Conservation (phyloP, 73 alveolate species). For the Durusdinium trenchii region DNA sequence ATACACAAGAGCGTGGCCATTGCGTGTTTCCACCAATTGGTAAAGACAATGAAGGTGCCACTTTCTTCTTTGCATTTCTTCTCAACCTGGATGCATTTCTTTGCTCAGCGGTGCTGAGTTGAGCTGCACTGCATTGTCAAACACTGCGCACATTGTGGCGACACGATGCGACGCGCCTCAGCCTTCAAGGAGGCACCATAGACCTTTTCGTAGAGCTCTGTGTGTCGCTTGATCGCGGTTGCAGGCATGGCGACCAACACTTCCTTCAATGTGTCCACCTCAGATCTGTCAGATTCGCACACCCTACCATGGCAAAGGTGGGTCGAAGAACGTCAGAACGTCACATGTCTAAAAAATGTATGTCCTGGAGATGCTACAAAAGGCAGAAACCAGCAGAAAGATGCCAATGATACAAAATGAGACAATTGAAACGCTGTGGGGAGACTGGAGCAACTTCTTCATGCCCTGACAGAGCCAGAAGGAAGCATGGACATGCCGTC, state of each 20-base stretch:
- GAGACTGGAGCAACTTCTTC: no score
- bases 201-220: slow-evolving; percentile 76
- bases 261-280: slow-evolving; percentile 67
- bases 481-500: no score
- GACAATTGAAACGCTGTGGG: no score
- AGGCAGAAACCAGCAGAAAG: neutral
- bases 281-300: neutral
- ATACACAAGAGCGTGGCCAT: slow-evolving; percentile 67
- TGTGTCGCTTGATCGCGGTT: slow-evolving; percentile 89
- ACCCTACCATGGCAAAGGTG: neutral
- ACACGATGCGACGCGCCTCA: slow-evolving; percentile 20
- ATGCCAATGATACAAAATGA: no score
- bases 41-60: slow-evolving; percentile 74
- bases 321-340: neutral
- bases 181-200: slow-evolving; percentile 84
- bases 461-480: no score
- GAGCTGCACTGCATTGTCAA: neutral
- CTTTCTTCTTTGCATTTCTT: slow-evolving; percentile 74
- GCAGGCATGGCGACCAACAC: slow-evolving; percentile 89
- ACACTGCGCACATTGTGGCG: neutral
- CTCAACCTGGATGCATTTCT: slow-evolving; percentile 35
- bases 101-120: neutral
- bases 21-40: slow-evolving; percentile 92
- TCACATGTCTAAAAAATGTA: neutral
- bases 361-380: neutral